Conservation (phyloP, 495 filamentous ascomycete species). For the Penicillium egyptiacum region DNA sequence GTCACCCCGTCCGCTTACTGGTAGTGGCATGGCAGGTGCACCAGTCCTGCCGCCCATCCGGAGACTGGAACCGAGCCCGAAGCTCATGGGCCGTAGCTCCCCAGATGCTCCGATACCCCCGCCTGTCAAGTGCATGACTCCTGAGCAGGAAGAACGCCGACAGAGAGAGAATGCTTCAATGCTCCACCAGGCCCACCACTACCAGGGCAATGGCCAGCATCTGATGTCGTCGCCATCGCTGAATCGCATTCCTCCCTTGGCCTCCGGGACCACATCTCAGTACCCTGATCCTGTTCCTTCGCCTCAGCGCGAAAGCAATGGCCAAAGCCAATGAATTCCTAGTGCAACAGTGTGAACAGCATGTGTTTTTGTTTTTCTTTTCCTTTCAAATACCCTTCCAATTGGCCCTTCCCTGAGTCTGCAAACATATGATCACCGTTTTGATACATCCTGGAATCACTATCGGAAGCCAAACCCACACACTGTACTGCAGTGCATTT, state of each 20-base stretch:
- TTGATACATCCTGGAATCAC: background rate
- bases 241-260: conserved; percentile 40
- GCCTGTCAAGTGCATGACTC: conserved; percentile 50
- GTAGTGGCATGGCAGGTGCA: conserved; percentile 45
- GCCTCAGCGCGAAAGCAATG: conserved; percentile 23
- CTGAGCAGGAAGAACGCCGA: conserved; percentile 48
- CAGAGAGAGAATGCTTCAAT: conserved; percentile 42
- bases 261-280: conserved; percentile 30
- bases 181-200: conserved; percentile 26
- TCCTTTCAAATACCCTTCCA: background rate
- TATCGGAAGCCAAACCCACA: background rate
- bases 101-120: conserved; percentile 48
- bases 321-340: conserved; percentile 14
- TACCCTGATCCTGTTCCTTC: conserved; percentile 31
- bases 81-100: conserved; percentile 50
- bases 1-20: conserved; percentile 51
- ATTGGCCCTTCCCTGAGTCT: background rate
- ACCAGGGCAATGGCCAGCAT: conserved; percentile 29
- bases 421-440: conserved; percentile 1
- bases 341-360: background rate
- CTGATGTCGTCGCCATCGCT: conserved; percentile 41
- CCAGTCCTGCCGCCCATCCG: conserved; percentile 52
- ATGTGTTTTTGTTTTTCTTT: background rate
- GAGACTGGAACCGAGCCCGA: conserved; percentile 50
- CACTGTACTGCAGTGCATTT: background rate